A percentile compares a stretch with the other conserved stretches of the same genome.
phyloP scores from a whole-genome alignment of 1,284 basidiomycete species.

The Moesziomyces sp. region DNA sequence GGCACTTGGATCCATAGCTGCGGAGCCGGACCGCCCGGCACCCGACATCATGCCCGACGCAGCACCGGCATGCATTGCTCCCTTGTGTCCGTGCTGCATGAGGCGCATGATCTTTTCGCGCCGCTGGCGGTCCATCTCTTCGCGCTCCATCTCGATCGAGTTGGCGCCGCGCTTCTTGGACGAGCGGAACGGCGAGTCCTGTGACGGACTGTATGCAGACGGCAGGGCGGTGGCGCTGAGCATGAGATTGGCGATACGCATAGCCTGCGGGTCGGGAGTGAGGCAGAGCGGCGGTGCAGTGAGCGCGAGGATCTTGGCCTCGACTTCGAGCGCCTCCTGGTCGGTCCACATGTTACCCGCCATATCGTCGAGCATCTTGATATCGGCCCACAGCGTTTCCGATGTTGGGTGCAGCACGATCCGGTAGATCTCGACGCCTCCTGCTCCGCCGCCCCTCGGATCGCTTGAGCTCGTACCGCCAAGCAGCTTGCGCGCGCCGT shows the following conservation, averaged over 20 bases:
- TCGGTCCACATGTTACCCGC: constrained; percentile 60
- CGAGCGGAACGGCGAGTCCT: constrained; percentile 36
- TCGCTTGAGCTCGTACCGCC: constrained; percentile 16
- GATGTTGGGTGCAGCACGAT: constrained; percentile 61
- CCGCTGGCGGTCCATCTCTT: constrained; percentile 44
- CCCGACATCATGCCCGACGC: not conserved
- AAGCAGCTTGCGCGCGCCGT: constrained; percentile 35
- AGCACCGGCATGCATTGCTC: constrained; percentile 5
- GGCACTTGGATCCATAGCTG: not conserved
- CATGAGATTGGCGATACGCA: constrained; percentile 64
- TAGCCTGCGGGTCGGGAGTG: constrained; percentile 59
- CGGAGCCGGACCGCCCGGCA: not conserved
- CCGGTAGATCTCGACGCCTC: constrained; percentile 59
- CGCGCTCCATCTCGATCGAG: constrained; percentile 59
- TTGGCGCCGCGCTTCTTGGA: constrained; percentile 52
- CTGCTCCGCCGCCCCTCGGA: constrained; percentile 24
- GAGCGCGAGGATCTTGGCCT: constrained; percentile 57
- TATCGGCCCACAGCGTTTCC: constrained; percentile 62
- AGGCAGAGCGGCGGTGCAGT: constrained; percentile 65
- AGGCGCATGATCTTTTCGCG: constrained; percentile 62
- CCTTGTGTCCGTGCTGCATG: constrained; percentile 57
- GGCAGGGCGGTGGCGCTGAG: constrained; percentile 59
- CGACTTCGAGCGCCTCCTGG: constrained; percentile 61
- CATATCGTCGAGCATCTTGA: constrained; percentile 59
- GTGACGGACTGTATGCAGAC: constrained; percentile 37